Conservation (phyloP, 345 rosid genomes). For the Aethionema arabicum region DNA sequence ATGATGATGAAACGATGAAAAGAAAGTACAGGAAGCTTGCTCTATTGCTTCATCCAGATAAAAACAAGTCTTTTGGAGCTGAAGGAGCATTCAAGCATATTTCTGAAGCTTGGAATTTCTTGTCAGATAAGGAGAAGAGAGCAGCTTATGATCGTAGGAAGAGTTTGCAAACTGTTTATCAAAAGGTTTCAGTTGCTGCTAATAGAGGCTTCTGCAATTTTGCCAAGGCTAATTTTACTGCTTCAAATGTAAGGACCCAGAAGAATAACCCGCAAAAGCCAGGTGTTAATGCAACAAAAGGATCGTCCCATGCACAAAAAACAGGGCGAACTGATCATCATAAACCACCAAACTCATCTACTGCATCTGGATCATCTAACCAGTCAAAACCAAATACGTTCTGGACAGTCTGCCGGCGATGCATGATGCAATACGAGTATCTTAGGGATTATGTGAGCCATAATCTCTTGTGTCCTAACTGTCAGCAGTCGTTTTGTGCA, state of each 20-base stretch:
- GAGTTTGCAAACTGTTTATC: constrained; percentile 37
- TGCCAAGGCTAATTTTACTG: constrained; percentile 36
- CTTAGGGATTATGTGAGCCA: constrained; percentile 55
- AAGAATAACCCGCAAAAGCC: constrained; percentile 36
- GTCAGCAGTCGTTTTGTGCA: constrained; percentile 58
- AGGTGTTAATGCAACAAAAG: neutral
- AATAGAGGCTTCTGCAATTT: constrained; percentile 46
- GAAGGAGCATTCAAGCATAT: constrained; percentile 71
- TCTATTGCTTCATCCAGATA: constrained; percentile 67
- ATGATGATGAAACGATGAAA: constrained; percentile 55
- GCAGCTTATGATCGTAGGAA: constrained; percentile 55
- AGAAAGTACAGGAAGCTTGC: constrained; percentile 67
- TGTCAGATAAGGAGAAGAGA: constrained; percentile 65
- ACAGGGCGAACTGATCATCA: constrained; percentile 13
- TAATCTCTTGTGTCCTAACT: constrained; percentile 59
- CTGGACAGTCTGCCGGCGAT: constrained; percentile 66
- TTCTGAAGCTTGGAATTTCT: constrained; percentile 68
- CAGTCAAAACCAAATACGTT: constrained; percentile 48
- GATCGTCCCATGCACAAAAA: neutral
- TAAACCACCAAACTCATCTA: constrained; percentile 20
- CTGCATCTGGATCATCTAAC: constrained; percentile 33
- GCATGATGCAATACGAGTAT: constrained; percentile 66
- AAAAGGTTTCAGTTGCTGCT: constrained; percentile 46
- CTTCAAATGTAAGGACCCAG: constrained; percentile 36
- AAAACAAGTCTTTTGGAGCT: constrained; percentile 59